Conservation (phyloP, 1,284 basidiomycete genomes). For the Malassezia globosa region DNA sequence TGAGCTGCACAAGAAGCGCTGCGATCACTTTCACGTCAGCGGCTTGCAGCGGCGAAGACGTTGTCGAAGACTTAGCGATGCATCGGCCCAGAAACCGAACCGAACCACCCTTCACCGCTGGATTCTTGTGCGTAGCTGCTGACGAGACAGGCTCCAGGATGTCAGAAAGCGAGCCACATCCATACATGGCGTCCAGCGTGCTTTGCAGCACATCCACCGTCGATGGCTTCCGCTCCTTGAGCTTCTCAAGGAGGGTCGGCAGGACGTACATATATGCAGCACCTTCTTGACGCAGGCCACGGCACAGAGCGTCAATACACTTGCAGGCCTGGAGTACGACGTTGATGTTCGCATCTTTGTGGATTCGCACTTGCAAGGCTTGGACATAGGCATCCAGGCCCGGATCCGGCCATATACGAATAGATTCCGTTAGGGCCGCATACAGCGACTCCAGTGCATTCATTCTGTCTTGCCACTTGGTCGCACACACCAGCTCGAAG, state of each 20-base stretch:
- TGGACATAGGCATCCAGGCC: constrained; percentile 60
- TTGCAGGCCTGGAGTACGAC: constrained; percentile 83
- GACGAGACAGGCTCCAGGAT: constrained; percentile 72
- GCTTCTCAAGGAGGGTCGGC: constrained; percentile 68
- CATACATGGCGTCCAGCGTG: constrained; percentile 79
- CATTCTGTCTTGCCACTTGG: constrained; percentile 98
- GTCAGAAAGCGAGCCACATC: constrained; percentile 63
- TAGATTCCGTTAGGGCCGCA: constrained; percentile 60
- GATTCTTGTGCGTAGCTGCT: constrained; percentile 79
- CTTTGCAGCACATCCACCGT: constrained; percentile 79
- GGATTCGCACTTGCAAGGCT: constrained; percentile 67
- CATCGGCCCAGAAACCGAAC: constrained; percentile 76
- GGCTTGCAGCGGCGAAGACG: constrained; percentile 57
- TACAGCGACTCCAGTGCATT: constrained; percentile 68
- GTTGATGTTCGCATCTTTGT: constrained; percentile 85
- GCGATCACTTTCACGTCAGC: constrained; percentile 73
- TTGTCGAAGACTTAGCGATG: constrained; percentile 54
- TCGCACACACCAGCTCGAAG: constrained; percentile 60
- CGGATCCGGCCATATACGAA: constrained; percentile 64
- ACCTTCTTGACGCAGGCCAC: constrained; percentile 62
- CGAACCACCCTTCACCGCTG: constrained; percentile 88
- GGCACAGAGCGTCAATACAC: constrained; percentile 74
- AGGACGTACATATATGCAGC: constrained; percentile 64
- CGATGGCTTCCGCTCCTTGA: constrained; percentile 86
- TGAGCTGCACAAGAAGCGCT: constrained; percentile 63